A percentile compares a stretch with the other conserved stretches of the same genome.
Conservation (phyloP, 106 monocot genomes). For the Triglochin maritima region DNA sequence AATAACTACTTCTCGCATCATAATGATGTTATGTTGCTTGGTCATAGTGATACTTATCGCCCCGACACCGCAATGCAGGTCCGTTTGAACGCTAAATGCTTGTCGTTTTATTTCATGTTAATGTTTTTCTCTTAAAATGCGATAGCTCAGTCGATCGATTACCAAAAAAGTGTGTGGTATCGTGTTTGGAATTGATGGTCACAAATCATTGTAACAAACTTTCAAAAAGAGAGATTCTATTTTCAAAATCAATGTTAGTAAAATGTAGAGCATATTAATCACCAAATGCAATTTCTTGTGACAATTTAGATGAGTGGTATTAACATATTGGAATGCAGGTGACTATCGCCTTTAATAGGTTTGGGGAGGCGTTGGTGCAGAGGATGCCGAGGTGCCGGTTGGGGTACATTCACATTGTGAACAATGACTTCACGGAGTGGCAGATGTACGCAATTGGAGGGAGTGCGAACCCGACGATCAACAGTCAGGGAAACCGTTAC, state of each 20-base stretch:
- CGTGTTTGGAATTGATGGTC: too few relatives aligned
- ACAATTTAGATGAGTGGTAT: slow-evolving; percentile 7
- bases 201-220: too few relatives aligned
- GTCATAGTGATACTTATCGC: slow-evolving; percentile 42
- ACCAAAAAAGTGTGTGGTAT: too few relatives aligned
- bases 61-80: slow-evolving; percentile 56
- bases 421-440: slow-evolving; percentile 66
- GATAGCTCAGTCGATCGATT: too few relatives aligned
- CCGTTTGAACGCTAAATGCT: not conserved
- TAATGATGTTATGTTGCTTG: slow-evolving; percentile 66
- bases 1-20: slow-evolving; percentile 56
- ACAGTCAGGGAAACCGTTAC: slow-evolving; percentile 72
- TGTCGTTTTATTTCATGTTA: not conserved
- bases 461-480: slow-evolving; percentile 57
- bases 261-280: not conserved
- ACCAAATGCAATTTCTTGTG: not conserved
- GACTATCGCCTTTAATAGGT: slow-evolving; percentile 65
- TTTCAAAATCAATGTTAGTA: not conserved
- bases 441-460: slow-evolving; percentile 84
- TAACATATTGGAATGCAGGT: slow-evolving; percentile 11
- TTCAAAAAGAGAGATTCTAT: not conserved
- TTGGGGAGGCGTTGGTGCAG: slow-evolving; percentile 50
- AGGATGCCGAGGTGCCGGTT: slow-evolving; percentile 58
- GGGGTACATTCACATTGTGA: slow-evolving; percentile 63
- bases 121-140: too few relatives aligned